Conservation (phyloP, 2,329 filamentous ascomycete genomes). For the Aspergillus tanneri region DNA sequence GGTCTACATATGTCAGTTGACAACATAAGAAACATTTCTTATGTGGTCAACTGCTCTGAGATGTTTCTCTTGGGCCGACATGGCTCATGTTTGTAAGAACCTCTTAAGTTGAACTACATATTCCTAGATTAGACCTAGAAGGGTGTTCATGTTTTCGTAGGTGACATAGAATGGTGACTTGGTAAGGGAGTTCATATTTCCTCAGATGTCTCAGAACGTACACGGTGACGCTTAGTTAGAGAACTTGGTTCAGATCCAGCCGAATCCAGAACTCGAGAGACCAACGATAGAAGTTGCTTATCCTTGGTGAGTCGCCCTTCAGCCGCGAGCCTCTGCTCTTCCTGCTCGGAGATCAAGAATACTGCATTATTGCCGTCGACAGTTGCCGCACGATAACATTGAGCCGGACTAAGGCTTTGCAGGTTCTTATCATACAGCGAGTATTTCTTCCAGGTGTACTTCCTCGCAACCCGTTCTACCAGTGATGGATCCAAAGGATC, state of each 20-base stretch:
- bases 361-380: background rate
- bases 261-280: slow-evolving; percentile 4
- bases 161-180: no score
- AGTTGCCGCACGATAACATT: background rate
- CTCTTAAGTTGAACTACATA: no score
- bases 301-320: slow-evolving; percentile 9
- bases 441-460: background rate
- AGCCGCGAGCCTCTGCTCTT: slow-evolving; percentile 6
- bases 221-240: slow-evolving; percentile 2
- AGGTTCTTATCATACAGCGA: background rate
- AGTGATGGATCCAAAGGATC: background rate
- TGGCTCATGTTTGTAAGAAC: background rate
- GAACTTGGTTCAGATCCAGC: slow-evolving; percentile 1
- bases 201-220: no score
- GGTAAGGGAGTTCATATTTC: no score
- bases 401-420: background rate
- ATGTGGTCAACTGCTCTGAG: background rate
- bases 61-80: background rate
- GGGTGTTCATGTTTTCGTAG: no score
- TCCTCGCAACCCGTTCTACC: background rate
- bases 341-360: slow-evolving; percentile 9
- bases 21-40: background rate
- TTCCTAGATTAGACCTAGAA: no score
- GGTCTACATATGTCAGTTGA: no score
- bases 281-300: slow-evolving; percentile 9